Percentiles rank a stretch among this genome's conserved stretches.
phyloP scores from a whole-genome alignment of 352 stramenopile species.

The Globisporangium mamillatum region DNA sequence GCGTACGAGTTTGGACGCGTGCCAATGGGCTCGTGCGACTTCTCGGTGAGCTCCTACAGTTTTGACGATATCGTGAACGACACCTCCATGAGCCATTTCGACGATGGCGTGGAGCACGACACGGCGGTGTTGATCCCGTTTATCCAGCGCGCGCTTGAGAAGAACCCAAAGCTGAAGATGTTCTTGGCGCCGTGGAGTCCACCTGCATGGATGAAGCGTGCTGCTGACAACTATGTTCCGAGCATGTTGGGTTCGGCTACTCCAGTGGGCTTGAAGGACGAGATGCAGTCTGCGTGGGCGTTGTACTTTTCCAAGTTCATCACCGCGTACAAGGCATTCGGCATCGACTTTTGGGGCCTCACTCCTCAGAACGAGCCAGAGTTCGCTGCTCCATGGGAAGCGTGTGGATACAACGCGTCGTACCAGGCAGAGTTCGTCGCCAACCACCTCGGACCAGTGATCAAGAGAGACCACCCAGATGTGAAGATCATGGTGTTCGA shows the following conservation, averaged over 20 bases:
- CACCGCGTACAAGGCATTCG: conserved; percentile 82
- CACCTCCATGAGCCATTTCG: conserved; percentile 71
- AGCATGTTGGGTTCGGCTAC: conserved; percentile 60
- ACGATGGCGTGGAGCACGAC: conserved; percentile 72
- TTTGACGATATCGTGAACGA: conserved; percentile 84
- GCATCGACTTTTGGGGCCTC: conserved; percentile 85
- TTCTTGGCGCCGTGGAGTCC: conserved; percentile 88
- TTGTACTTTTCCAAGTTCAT: conserved; percentile 93
- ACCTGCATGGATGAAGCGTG: conserved; percentile 84
- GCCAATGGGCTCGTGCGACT: conserved; percentile 91
- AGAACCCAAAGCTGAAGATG: conserved; percentile 73
- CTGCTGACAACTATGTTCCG: conserved; percentile 40
- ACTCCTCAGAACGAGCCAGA: conserved; percentile 91
- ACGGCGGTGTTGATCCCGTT: conserved; percentile 80
- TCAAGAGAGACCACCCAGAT: conserved; percentile 82
- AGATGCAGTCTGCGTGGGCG: conserved; percentile 73
- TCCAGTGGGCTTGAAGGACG: conserved; percentile 46
- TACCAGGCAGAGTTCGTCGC: conserved; percentile 80
- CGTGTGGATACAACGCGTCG: conserved; percentile 50
- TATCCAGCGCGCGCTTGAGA: conserved; percentile 65
- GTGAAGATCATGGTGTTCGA: conserved; percentile 92
- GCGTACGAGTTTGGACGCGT: conserved; percentile 89
- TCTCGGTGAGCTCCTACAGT: conserved; percentile 83
- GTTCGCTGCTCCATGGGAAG: conserved; percentile 69
- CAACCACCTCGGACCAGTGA: conserved; percentile 78